Percentiles rank a stretch among this genome's conserved stretches.
These are phyloP conservation scores for Neotropicomus parvogracilis DNA, from an alignment of 1,284 basidiomycete genomes.

Conservation along the genomic window DNA sequence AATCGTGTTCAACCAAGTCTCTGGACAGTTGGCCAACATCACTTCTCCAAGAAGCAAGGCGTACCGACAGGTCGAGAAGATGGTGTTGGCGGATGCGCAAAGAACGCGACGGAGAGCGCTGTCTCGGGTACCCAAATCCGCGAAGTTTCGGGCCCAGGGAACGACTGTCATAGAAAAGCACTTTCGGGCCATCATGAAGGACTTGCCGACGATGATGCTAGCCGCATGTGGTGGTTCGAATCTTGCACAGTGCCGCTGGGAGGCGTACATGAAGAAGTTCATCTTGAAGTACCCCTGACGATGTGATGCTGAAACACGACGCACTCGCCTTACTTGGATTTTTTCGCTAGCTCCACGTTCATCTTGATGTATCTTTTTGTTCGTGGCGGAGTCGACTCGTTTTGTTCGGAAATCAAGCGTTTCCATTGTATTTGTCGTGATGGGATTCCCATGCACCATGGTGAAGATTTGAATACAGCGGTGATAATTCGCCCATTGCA, in stretches of 20 bases:
- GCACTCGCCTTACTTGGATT: not conserved
- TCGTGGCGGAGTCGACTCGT: constrained; percentile 11
- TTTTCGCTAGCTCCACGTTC: constrained; percentile 4
- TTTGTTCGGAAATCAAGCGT: constrained; percentile 22
- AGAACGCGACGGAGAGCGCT: constrained; percentile 7
- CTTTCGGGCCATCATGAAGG: constrained; percentile 37
- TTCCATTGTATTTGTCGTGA: constrained; percentile 5
- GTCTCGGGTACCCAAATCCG: constrained; percentile 13
- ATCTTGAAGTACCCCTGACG: constrained; percentile 61
- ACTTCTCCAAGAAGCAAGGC: constrained; percentile 37
- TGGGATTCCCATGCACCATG: constrained; percentile 8
- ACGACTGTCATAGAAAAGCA: constrained; percentile 16
- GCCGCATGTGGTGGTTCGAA: constrained; percentile 48
- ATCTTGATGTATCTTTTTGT: constrained; percentile 9
- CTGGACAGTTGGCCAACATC: constrained; percentile 34
- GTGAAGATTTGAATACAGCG: not conserved
- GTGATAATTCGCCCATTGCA: constrained; percentile 13
- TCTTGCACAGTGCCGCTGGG: constrained; percentile 57
- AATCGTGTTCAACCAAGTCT: constrained; percentile 51
- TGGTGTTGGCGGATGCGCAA: constrained; percentile 32
- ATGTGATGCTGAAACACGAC: constrained; percentile 1
- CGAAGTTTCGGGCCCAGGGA: constrained; percentile 14
- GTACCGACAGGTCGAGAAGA: constrained; percentile 41
- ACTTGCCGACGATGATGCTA: constrained; percentile 35
- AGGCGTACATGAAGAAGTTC: constrained; percentile 53